Evolutionary conservation across 805 yeast genomes (phyloP).

Genomic region (Teunomyces gatunensis): DNA sequence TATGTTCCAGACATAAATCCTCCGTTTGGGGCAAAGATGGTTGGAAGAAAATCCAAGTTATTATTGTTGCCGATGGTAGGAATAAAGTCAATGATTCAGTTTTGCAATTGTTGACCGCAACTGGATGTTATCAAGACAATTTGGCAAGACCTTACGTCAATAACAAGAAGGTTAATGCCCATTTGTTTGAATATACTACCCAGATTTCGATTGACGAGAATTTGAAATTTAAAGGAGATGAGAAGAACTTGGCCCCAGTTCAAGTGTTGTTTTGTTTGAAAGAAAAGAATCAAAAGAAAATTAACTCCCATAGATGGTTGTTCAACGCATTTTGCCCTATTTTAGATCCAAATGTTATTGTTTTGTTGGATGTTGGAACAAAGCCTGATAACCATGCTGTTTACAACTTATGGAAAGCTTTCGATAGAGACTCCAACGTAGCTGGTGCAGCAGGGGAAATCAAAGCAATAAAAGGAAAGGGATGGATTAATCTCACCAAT

Average conservation of each 20-base stretch:
- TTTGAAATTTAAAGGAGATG: constrained; percentile 85
- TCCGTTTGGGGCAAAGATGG: constrained; percentile 94
- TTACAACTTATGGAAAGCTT: constrained; percentile 96
- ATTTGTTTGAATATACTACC: constrained; percentile 92
- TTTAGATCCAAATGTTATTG: constrained; percentile 86
- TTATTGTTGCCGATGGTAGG: constrained; percentile 93
- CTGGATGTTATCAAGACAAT: constrained; percentile 97
- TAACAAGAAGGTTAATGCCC: constrained; percentile 88
- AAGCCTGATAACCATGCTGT: constrained; percentile 85
- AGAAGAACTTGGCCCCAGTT: constrained; percentile 89
- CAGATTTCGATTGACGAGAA: constrained; percentile 91
- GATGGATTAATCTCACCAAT: constrained; percentile 75
- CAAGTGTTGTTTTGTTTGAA: constrained; percentile 91
- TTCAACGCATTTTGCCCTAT: constrained; percentile 93
- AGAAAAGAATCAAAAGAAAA: constrained; percentile 88
- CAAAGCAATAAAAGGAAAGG: constrained; percentile 90
- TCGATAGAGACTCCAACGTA: constrained; percentile 92
- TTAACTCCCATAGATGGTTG: constrained; percentile 97
- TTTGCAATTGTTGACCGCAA: constrained; percentile 82
- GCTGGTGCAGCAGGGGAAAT: constrained; percentile 99
- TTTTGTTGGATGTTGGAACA: constrained; percentile 95
- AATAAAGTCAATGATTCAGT: constrained; percentile 82
- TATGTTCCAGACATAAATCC: constrained; percentile 77
- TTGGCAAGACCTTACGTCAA: constrained; percentile 94
- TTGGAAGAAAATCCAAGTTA: constrained; percentile 94